Evolutionary conservation across 2,329 filamentous ascomycete species (phyloP).

Genomic region (Fusarium cyanostomum): DNA sequence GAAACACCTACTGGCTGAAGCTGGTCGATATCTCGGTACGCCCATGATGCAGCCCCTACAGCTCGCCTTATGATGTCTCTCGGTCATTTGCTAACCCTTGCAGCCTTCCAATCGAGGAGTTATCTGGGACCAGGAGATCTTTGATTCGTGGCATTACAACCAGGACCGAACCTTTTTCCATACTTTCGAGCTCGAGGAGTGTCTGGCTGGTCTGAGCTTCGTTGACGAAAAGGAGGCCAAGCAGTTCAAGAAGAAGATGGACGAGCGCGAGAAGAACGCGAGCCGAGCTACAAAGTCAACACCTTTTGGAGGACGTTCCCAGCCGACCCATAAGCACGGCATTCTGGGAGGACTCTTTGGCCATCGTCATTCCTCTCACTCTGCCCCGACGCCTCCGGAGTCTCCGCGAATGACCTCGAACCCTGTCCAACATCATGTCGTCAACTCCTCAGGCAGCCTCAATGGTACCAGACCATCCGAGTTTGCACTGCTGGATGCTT

Average conservation of each 20-base stretch:
- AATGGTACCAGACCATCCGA: conserved; percentile 58
- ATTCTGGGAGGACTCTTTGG: conserved; percentile 71
- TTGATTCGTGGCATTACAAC: conserved; percentile 93
- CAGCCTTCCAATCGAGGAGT: conserved; percentile 83
- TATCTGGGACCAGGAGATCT: conserved; percentile 98
- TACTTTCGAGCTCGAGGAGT: conserved; percentile 94
- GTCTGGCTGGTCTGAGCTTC: conserved; percentile 89
- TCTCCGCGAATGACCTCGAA: conserved; percentile 58
- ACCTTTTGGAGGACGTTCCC: conserved; percentile 70
- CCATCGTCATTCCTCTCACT: conserved; percentile 66
- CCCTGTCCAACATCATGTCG: conserved; percentile 49
- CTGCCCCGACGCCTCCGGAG: conserved; percentile 67
- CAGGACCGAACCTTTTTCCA: conserved; percentile 98
- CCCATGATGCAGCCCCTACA: conserved; percentile 16
- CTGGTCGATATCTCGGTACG: conserved; percentile 92
- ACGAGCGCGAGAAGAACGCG: conserved; percentile 94
- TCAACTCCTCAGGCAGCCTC: conserved; percentile 56
- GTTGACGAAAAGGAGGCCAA: conserved; percentile 97
- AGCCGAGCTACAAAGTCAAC: conserved; percentile 85
- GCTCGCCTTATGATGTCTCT: conserved; percentile 3
- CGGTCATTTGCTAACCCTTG: conserved; percentile 25
- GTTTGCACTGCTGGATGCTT: conserved; percentile 69
- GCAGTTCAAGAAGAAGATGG: conserved; percentile 97
- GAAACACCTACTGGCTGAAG: conserved; percentile 97
- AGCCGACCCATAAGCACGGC: conserved; percentile 53